phyloP scores from a whole-genome alignment of 2,329 filamentous ascomycete genomes.

The Neofusicoccum parvum region DNA sequence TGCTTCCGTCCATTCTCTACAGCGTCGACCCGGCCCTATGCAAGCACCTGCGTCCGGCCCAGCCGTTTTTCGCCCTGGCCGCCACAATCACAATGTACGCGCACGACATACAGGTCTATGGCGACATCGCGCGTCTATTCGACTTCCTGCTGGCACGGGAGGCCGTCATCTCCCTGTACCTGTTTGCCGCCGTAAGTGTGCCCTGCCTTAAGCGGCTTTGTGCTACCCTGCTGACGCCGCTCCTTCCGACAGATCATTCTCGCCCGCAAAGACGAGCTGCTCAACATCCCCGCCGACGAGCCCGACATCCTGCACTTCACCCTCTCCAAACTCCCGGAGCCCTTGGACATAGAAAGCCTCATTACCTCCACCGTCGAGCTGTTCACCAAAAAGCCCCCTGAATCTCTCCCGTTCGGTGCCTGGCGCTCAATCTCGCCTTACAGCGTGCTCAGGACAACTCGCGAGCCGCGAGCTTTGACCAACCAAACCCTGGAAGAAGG shows the following conservation, averaged over 20 bases:
- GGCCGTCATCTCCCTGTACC: constrained; percentile 85
- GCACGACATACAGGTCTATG: constrained; percentile 89
- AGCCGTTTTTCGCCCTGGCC: constrained; percentile 92
- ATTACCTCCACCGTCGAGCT: constrained; percentile 68
- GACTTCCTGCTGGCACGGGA: constrained; percentile 87
- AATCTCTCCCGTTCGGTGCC: constrained; percentile 61
- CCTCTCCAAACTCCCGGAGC: constrained; percentile 78
- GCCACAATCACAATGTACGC: constrained; percentile 95
- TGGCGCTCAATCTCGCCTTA: constrained; percentile 73
- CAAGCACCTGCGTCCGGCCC: constrained; percentile 72
- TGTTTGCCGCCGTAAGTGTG: constrained; percentile 66
- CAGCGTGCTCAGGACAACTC: constrained; percentile 85
- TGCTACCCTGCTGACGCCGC: constrained; percentile 9
- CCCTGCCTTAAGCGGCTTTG: background rate
- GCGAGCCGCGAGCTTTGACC: constrained; percentile 52
- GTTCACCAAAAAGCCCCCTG: constrained; percentile 69
- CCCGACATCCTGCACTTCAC: constrained; percentile 90
- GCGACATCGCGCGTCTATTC: constrained; percentile 85
- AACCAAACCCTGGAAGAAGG: constrained; percentile 68
- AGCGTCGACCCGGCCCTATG: constrained; percentile 72
- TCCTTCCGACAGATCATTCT: constrained; percentile 66
- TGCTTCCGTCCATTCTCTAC: constrained; percentile 80
- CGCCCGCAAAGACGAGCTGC: constrained; percentile 77
- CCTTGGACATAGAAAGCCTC: constrained; percentile 77
- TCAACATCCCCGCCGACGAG: constrained; percentile 79